A percentile compares a stretch with the other conserved stretches of the same genome.
Evolutionary conservation across 352 stramenopile species (phyloP).

Genomic region (Globisporangium polare): DNA sequence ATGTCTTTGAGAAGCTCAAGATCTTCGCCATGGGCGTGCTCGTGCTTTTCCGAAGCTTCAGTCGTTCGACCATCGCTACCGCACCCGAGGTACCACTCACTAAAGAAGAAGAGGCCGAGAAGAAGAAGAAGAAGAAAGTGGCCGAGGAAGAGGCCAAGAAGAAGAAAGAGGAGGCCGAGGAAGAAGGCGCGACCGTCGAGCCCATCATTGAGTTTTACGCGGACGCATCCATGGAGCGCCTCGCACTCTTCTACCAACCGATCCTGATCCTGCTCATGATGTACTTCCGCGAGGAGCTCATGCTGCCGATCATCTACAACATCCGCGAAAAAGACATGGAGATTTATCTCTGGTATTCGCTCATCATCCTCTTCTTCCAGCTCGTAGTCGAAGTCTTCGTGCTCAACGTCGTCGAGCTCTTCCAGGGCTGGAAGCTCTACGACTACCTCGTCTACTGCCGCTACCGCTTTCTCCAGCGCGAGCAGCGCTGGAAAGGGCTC

Average conservation of each 20-base stretch:
- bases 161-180: slow-evolving; percentile 41
- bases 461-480: slow-evolving; percentile 94
- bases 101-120: slow-evolving; percentile 4
- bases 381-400: slow-evolving; percentile 94
- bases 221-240: slow-evolving; percentile 88
- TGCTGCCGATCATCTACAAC: slow-evolving; percentile 93
- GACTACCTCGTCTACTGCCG: slow-evolving; percentile 97
- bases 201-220: slow-evolving; percentile 94
- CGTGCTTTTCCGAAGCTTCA: slow-evolving; percentile 50
- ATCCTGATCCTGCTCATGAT: slow-evolving; percentile 96
- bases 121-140: slow-evolving; percentile 42
- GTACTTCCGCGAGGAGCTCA: slow-evolving; percentile 91
- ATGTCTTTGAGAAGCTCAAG: slow-evolving; percentile 38
- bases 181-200: slow-evolving; percentile 91
- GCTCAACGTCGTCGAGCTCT: slow-evolving; percentile 94
- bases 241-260: slow-evolving; percentile 93
- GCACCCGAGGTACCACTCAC: background rate
- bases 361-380: slow-evolving; percentile 96
- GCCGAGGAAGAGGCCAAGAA: slow-evolving; percentile 27
- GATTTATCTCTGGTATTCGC: slow-evolving; percentile 95
- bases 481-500: slow-evolving; percentile 96
- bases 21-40: slow-evolving; percentile 23
- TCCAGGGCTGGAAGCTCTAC: slow-evolving; percentile 98
- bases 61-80: slow-evolving; percentile 32
- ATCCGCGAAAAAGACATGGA: slow-evolving; percentile 98